A percentile compares a stretch with the other conserved stretches of the same genome.
Conservation (phyloP, 2,329 filamentous ascomycete species). For the Talaromyces rugulosus region DNA sequence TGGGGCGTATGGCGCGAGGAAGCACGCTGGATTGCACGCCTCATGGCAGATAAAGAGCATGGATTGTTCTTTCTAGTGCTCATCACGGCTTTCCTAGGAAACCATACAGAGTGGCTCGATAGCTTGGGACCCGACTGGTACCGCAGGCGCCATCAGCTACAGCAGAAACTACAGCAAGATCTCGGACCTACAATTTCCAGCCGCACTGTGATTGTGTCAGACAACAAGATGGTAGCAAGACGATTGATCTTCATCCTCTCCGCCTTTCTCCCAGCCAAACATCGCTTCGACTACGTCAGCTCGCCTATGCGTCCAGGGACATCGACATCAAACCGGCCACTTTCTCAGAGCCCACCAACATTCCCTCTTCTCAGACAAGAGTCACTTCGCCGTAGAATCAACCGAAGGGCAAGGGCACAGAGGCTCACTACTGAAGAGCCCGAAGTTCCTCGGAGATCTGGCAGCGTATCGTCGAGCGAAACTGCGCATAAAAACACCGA, state of each 20-base stretch:
- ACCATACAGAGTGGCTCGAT: constrained; percentile 58
- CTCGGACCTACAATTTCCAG: constrained; percentile 46
- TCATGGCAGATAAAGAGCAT: constrained; percentile 52
- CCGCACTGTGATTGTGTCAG: constrained; percentile 55
- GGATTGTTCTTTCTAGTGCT: constrained; percentile 58
- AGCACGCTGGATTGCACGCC: constrained; percentile 54
- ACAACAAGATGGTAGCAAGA: constrained; percentile 57
- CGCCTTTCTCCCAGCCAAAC: constrained; percentile 52
- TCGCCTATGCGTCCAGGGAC: constrained; percentile 39
- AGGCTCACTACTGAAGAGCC: constrained; percentile 34
- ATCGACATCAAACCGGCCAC: constrained; percentile 44
- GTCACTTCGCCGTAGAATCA: constrained; percentile 52
- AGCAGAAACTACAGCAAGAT: constrained; percentile 46
- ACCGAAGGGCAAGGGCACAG: constrained; percentile 47
- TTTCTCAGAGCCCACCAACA: constrained; percentile 52
- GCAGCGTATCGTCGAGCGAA: constrained; percentile 43
- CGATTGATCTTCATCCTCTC: constrained; percentile 56
- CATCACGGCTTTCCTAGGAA: constrained; percentile 57
- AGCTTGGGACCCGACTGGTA: constrained; percentile 52
- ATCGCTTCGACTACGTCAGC: constrained; percentile 34
- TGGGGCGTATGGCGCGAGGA: constrained; percentile 61
- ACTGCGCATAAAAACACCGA: constrained; percentile 33
- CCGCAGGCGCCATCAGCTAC: constrained; percentile 48
- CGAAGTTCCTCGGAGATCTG: constrained; percentile 33
- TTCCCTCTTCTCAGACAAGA: constrained; percentile 49